phyloP scores from a whole-genome alignment of 176 grass and related monocot species.

The Oryza meyeriana region DNA sequence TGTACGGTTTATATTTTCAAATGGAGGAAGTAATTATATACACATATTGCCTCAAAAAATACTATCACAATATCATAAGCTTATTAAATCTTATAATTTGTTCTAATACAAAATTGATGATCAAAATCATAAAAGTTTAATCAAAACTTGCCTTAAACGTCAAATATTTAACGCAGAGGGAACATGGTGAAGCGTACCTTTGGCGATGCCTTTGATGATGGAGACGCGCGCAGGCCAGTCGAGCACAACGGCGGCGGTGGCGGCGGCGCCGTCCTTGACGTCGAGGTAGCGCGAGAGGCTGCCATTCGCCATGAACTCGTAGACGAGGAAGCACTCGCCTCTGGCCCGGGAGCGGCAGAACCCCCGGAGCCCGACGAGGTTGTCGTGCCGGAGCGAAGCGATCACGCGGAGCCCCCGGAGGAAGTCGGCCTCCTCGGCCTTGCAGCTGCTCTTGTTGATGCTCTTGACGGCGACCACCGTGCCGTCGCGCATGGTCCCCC shows the following conservation, averaged over 20 bases:
- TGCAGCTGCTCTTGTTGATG: slow-evolving; percentile 85
- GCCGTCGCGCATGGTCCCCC: slow-evolving; percentile 60
- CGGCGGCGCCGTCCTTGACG: slow-evolving; percentile 25
- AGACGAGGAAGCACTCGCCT: slow-evolving; percentile 75
- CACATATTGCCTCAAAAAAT: no score
- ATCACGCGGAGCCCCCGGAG: slow-evolving; percentile 56
- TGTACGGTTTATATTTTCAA: no score
- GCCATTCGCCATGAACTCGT: slow-evolving; percentile 67
- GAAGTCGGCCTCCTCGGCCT: slow-evolving; percentile 68
- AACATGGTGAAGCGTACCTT: slow-evolving; percentile 31
- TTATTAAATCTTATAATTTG: no score
- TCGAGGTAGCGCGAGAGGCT: slow-evolving; percentile 65
- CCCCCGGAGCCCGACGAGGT: slow-evolving; percentile 60
- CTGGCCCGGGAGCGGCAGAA: slow-evolving; percentile 72
- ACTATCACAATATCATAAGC: no score
- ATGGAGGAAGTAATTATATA: no score
- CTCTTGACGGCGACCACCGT: slow-evolving; percentile 58
- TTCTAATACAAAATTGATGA: no score
- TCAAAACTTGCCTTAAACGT: no score
- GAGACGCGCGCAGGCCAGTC: slow-evolving; percentile 64
- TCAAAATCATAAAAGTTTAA: no score
- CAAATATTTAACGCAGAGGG: no score
- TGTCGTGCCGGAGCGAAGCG: slow-evolving; percentile 61
- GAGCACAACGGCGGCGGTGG: slow-evolving; percentile 28
- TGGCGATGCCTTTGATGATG: slow-evolving; percentile 74